Evolutionary conservation across 1,139 yeast genomes (phyloP), one percentile per base, ranked within the genome.

Genomic region (Candida anutae): DNA sequence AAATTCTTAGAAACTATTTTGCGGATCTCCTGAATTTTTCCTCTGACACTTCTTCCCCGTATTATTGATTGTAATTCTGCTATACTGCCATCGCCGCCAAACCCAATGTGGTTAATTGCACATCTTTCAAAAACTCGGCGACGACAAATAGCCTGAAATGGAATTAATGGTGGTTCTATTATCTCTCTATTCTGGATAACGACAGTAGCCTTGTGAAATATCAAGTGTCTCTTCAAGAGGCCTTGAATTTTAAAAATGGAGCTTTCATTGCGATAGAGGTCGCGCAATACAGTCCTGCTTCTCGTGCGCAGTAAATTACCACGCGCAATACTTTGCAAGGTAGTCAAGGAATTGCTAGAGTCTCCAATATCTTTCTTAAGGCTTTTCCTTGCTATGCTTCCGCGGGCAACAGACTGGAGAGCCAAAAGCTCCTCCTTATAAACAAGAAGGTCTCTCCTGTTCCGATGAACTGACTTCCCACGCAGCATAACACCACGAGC

Each of bases 401-500:
- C 46, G 33, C 72, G 46, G 2, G 53, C 51, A 6, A 53, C 30
- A 0, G 70, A 44, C 38, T 68, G 74, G n/a, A 68, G 43, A 4
- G 37, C 41, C n/a, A 54, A 39, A 3, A 66, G 47, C 2, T 53
- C 58, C 14, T 36, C 33, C 27, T 45, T 44, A 38, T 45, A 58
- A 5, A 45, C 30, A 16, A 51, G 24, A 16, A 64, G 37, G 22
- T 55, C 64, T 30, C 50, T 60, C 24, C 70, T 50, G 34, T 64
- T 62, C 29, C 52, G 53, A 40, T 65, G 70, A 14, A 64, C 43
- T 2, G 69, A 53, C 35, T 43, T 52, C 17, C 40, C 34, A 33
- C 71, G 46, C 10, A 56, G 40, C 29, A 45, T 32, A 34, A 59
- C 53, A 3, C 72, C 74, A 37, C 77, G 57, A 15, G 66, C 52